phyloP scores from a whole-genome alignment of 2,329 filamentous ascomycete genomes.

The Mollisiaceae sp. region DNA sequence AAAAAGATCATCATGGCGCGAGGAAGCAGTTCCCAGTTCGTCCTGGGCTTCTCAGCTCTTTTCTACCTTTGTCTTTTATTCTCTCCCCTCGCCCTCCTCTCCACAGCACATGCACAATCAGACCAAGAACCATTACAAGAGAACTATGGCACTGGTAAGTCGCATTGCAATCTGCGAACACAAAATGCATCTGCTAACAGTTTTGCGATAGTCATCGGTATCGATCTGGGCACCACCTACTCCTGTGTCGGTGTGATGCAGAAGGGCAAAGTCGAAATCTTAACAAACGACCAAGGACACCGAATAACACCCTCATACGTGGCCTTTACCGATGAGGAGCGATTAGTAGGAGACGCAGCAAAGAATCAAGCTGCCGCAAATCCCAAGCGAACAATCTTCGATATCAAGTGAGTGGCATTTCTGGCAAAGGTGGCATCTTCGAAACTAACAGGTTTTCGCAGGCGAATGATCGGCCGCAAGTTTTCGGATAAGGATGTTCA shows the following conservation, averaged over 20 bases:
- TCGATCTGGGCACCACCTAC: slow-evolving; percentile 91
- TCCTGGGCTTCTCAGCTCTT: slow-evolving; percentile 84
- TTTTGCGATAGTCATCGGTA: slow-evolving; percentile 76
- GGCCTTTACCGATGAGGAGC: slow-evolving; percentile 95
- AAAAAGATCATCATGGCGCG: slow-evolving; percentile 56
- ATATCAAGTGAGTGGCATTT: slow-evolving; percentile 74
- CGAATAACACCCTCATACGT: slow-evolving; percentile 95
- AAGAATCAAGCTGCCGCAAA: slow-evolving; percentile 93
- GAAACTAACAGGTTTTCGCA: slow-evolving; percentile 42
- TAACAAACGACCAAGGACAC: slow-evolving; percentile 96
- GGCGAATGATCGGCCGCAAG: slow-evolving; percentile 86
- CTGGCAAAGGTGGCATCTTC: slow-evolving; percentile 20
- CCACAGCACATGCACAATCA: slow-evolving; percentile 71
- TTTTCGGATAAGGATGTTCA: slow-evolving; percentile 86
- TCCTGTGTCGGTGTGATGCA: slow-evolving; percentile 95
- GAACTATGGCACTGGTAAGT: slow-evolving; percentile 73
- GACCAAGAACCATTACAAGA: slow-evolving; percentile 70
- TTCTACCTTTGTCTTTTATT: slow-evolving; percentile 93
- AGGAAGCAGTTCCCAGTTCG: slow-evolving; percentile 69
- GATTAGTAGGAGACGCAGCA: slow-evolving; percentile 94
- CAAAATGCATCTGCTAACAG: slow-evolving; percentile 21
- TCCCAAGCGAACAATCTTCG: slow-evolving; percentile 77
- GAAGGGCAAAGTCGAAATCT: slow-evolving; percentile 92
- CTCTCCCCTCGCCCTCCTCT: slow-evolving; percentile 83
- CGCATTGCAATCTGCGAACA: slow-evolving; percentile 5